Base-by-base conservation (phyloP, 1,284 basidiomycete genomes). In the Apiotrichum porosum region DNA sequence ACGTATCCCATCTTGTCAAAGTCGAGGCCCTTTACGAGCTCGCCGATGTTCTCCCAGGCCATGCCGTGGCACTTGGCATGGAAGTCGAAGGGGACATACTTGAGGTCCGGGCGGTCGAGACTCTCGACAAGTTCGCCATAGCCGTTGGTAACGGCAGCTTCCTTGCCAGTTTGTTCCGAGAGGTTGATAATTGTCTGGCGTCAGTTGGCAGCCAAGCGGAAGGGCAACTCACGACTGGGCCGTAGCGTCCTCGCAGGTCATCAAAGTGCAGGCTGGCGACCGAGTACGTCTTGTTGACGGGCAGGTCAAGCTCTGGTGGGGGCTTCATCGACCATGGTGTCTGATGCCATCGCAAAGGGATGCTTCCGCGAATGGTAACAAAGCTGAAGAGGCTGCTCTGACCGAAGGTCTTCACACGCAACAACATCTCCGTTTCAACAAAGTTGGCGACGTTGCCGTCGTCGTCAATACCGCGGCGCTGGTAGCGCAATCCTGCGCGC, bases 291-390 rank as follows among this genome's bases (percentile, higher is more conserved):
- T 94, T 86, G 18, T 78, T 79, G 42, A 81, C 79, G 0, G 87
- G 87, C 44, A 85, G 76, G 53, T 92, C 86, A 1, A 97, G 77
- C 6, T 85, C 74, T 0, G 91, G 93, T 0, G 88, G 83, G 8
- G 93, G 93, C 66, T 94, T 97, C 60, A 97, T 77, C 34, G 83
- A 83, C 68, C 85, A 74, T 2, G 75, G 74, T 14, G 65, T 62
- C 58, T 93, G 90, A 5, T 81, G 84, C 90, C 90, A 94, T 65
- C 84, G 91, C 17, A 94, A 76, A 3, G 90, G 90, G 49, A 94
- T 89, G 17, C 89, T 93, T 9, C 92, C 93, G 60, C 93, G 80
- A 38, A 88, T 81, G 71, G 95, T 90, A 0, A 91, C 80, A 71
- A 91, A 89, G 54, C 85, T 83, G 69, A 93, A 93, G 8, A 89